phyloP scores from a whole-genome alignment of 1,284 basidiomycete species.

The Agroathelia rolfsii region DNA sequence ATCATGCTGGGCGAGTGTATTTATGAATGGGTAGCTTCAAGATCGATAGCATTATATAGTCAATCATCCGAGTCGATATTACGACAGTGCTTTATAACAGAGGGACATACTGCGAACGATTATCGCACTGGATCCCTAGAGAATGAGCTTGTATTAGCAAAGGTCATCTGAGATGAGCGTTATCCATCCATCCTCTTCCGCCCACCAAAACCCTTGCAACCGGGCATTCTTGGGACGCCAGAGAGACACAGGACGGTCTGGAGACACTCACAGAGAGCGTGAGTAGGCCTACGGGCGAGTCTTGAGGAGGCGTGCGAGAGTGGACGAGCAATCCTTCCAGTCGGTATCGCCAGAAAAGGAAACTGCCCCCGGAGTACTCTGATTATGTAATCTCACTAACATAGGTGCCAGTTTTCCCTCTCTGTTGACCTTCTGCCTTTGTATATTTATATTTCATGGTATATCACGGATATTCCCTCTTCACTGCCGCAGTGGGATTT shows the following conservation, averaged over 20 bases:
- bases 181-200: slow-evolving; percentile 15
- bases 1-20: slow-evolving; percentile 62
- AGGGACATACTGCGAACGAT: slow-evolving; percentile 16
- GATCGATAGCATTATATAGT: not conserved
- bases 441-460: too few relatives aligned
- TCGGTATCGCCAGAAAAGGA: too few relatives aligned
- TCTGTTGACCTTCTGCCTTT: too few relatives aligned
- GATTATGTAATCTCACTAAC: too few relatives aligned
- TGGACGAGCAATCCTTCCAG: too few relatives aligned
- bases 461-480: too few relatives aligned
- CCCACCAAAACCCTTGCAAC: slow-evolving; percentile 1
- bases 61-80: not conserved
- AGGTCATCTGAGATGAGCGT: slow-evolving; percentile 12
- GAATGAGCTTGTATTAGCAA: slow-evolving; percentile 10
- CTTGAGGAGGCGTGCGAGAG: slow-evolving; percentile 20
- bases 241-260: not conserved
- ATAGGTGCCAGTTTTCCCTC: too few relatives aligned
- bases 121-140: slow-evolving; percentile 14
- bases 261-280: slow-evolving; percentile 14
- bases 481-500: too few relatives aligned
- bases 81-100: too few relatives aligned
- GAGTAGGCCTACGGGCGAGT: slow-evolving; percentile 11
- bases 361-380: too few relatives aligned
- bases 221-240: not conserved
- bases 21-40: slow-evolving; percentile 32